Evolutionary conservation across 2,329 filamentous ascomycete genomes (phyloP), one percentile per base, ranked within the genome.

Genomic region (Fusarium sacchari): DNA sequence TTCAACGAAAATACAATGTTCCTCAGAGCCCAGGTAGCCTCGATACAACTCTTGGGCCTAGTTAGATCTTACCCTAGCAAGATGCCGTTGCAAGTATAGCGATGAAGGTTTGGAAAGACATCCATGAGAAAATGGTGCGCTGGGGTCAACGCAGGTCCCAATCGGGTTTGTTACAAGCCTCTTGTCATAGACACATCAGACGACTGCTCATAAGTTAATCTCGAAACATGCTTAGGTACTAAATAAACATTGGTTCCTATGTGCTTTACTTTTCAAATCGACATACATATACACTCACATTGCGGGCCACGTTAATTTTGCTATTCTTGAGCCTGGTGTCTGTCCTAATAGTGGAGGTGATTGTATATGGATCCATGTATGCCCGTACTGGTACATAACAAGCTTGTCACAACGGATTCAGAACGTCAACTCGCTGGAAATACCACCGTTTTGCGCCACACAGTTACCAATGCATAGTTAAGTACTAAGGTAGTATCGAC

Each of bases 1-100:
- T 55, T 39, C 57, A 58, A 57, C 67, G 34, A 22, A 47, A 50
- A 37, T 55, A 30, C 46, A 37, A 52, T 47, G 22, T 36, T 71
- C 34, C 55, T 24, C 17, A 20, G 56, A 50, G 53, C 47, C n/a
- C 28, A 37, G 53, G n/a, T 55, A 39, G 30, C 39, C 30, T 30
- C 37, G 24, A 43, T 42, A 36, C 42, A 39, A 39, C 20, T n/a
- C 50, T 28, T 42, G 26, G 32, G 30, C 13, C 24, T 69, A 42
- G 57, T 52, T 58, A 42, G 57, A 56, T 58, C 50, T 69, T 32
- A 28, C 28, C 32, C 12, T 69, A 60, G 60, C 43, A 58, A n/a
- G 39, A 50, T 40, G 37, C 10, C 20, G 30, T 47, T 46, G 50
- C 44, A 69, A 26, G 60, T 50, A 72, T 58, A 65, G 60, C 44